These are phyloP conservation scores for Suhomyces terraborum DNA, from an alignment of 1,139 yeast species.

Conservation along the genomic window DNA sequence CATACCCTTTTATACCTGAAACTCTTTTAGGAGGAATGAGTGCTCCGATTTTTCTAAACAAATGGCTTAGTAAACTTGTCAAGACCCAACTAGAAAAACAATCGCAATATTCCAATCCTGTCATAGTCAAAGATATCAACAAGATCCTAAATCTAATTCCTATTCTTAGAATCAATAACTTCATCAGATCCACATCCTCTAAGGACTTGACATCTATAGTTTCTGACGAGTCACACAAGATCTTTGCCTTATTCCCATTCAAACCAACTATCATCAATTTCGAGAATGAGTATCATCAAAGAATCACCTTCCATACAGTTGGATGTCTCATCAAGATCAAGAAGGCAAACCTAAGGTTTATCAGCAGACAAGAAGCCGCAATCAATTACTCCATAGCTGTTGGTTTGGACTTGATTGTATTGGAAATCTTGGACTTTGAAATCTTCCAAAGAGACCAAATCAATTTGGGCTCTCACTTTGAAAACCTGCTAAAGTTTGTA, in stretches of 20 bases:
- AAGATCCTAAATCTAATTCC: conserved; percentile 24
- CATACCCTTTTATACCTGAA: background rate
- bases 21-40: background rate
- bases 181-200: conserved; percentile 20
- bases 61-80: conserved; percentile 26
- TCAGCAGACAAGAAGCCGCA: conserved; percentile 5
- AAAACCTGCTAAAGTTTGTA: conserved; percentile 21
- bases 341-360: conserved; percentile 31
- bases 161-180: conserved; percentile 31
- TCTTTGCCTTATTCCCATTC: conserved; percentile 34
- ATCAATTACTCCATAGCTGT: conserved; percentile 3
- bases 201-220: conserved; percentile 33
- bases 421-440: conserved; percentile 31
- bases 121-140: conserved; percentile 23
- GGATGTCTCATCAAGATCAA: conserved; percentile 29
- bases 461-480: conserved; percentile 21
- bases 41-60: conserved; percentile 26
- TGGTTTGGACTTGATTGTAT: conserved; percentile 21
- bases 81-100: conserved; percentile 2
- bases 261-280: conserved; percentile 31
- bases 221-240: conserved; percentile 35
- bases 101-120: conserved; percentile 15
- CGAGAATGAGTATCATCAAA: conserved; percentile 32
- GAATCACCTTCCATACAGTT: conserved; percentile 35
- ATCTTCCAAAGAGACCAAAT: conserved; percentile 36